Percentiles rank a stretch among this genome's conserved stretches.
Conservation (phyloP, 2,329 filamentous ascomycete genomes). For the Pyrenophora teres region DNA sequence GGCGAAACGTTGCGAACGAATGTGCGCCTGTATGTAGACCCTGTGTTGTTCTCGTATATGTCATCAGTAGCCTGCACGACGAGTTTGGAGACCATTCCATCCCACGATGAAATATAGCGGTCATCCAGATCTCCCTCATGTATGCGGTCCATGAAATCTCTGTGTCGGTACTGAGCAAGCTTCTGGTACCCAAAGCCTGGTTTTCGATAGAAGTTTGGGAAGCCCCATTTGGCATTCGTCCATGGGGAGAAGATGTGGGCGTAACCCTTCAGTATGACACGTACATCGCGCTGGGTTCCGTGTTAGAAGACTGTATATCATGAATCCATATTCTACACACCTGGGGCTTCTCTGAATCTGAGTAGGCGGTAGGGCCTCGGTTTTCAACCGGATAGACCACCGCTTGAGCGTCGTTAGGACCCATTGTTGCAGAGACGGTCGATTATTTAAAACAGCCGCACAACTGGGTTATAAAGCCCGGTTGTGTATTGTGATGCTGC, state of each 20-base stretch:
- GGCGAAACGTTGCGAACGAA: conserved; percentile 39
- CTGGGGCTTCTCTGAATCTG: conserved; percentile 1
- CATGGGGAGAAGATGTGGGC: conserved; percentile 26
- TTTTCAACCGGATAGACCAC: conserved; percentile 18
- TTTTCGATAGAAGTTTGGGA: conserved; percentile 33
- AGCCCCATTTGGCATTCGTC: conserved; percentile 29
- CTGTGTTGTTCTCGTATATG: conserved; percentile 35
- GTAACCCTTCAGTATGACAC: conserved; percentile 25
- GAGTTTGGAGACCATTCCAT: conserved; percentile 37
- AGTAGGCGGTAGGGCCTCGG: neutral
- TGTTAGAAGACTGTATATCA: neutral
- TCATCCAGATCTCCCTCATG: conserved; percentile 38
- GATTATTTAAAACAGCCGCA: conserved; percentile 21
- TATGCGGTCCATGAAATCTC: conserved; percentile 31
- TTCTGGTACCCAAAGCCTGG: conserved; percentile 34
- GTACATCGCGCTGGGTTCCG: conserved; percentile 14
- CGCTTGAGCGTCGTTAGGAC: conserved; percentile 12
- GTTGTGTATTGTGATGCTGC: conserved; percentile 12
- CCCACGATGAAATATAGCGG: conserved; percentile 38
- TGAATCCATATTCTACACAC: neutral
- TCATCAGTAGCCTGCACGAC: conserved; percentile 41
- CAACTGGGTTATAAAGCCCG: conserved; percentile 26
- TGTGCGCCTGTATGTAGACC: conserved; percentile 36
- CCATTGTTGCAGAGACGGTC: conserved; percentile 3
- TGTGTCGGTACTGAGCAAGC: conserved; percentile 26